Evolutionary conservation across 371 early-diverging fungal species (phyloP).

Genomic region (Thermomucor indicae-seudaticae): DNA sequence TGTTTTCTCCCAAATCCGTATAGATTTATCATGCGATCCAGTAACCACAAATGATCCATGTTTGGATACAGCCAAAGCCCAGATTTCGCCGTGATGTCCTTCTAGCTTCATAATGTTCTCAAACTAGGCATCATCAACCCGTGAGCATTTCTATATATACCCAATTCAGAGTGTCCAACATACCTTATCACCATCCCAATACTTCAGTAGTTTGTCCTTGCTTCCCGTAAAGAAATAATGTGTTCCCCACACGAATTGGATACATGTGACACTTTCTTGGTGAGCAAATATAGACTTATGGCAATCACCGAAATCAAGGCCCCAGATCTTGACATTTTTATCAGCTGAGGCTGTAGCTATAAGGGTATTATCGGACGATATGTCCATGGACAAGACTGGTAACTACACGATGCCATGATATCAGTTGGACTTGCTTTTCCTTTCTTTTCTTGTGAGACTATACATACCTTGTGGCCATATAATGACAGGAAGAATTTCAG

Average conservation of each 20-base stretch:
- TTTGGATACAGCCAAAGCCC: slow-evolving; percentile 86
- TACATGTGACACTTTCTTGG: slow-evolving; percentile 84
- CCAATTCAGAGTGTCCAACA: background rate
- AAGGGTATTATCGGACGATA: slow-evolving; percentile 87
- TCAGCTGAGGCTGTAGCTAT: slow-evolving; percentile 92
- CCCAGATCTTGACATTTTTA: slow-evolving; percentile 97
- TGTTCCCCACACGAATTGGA: slow-evolving; percentile 88
- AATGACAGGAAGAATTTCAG: slow-evolving; percentile 94
- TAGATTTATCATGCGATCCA: slow-evolving; percentile 87
- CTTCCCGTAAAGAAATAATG: slow-evolving; percentile 91
- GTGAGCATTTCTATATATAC: background rate
- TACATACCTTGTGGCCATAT: slow-evolving; percentile 93
- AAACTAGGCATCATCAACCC: slow-evolving; percentile 45
- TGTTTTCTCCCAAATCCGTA: slow-evolving; percentile 92
- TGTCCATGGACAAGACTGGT: slow-evolving; percentile 94
- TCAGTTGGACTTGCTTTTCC: no score
- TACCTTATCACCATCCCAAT: slow-evolving; percentile 96
- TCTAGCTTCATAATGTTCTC: slow-evolving; percentile 90
- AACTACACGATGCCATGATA: slow-evolving; percentile 31
- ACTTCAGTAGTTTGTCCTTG: slow-evolving; percentile 89
- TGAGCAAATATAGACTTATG: slow-evolving; percentile 93
- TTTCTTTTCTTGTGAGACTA: no score
- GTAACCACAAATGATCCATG: slow-evolving; percentile 84
- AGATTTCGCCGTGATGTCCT: slow-evolving; percentile 91
- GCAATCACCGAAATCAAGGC: slow-evolving; percentile 98